Evolutionary conservation across 768 basidiomycete species (phyloP).

Genomic region (Russula vinacea): DNA sequence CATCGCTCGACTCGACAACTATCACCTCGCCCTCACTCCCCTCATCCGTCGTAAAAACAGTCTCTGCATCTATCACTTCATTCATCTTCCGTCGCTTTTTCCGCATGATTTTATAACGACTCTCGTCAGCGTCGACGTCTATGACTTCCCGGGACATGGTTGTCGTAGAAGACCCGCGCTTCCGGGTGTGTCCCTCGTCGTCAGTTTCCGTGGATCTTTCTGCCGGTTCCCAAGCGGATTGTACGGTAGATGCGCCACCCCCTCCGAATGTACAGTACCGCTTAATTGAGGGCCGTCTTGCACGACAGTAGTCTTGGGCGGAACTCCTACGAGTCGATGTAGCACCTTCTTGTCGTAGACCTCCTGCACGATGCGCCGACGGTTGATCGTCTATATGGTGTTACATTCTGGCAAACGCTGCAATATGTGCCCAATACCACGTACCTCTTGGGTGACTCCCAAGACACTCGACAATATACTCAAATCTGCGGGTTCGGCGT

Average conservation of each 20-base stretch:
- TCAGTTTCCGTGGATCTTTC: slow-evolving; percentile 38
- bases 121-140: slow-evolving; percentile 42
- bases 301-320: slow-evolving; percentile 26
- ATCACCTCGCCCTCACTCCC: slow-evolving; percentile 37
- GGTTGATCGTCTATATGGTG: slow-evolving; percentile 61
- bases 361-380: slow-evolving; percentile 65
- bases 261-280: slow-evolving; percentile 14
- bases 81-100: slow-evolving; percentile 48
- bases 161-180: slow-evolving; percentile 13
- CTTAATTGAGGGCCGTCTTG: slow-evolving; percentile 14
- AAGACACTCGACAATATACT: slow-evolving; percentile 78
- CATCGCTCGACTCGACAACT: slow-evolving; percentile 2
- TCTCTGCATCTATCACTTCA: slow-evolving; percentile 38
- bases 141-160: slow-evolving; percentile 17
- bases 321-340: slow-evolving; percentile 56
- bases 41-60: slow-evolving; percentile 51
- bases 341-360: slow-evolving; percentile 58
- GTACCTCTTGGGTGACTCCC: slow-evolving; percentile 80
- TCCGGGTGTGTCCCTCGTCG: slow-evolving; percentile 28
- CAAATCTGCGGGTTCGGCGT: slow-evolving; percentile 56
- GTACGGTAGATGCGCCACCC: slow-evolving; percentile 33
- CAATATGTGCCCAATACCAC: slow-evolving; percentile 29
- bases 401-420: slow-evolving; percentile 1
- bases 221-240: slow-evolving; percentile 43
- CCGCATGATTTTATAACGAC: slow-evolving; percentile 42